Conservation (phyloP, 495 filamentous ascomycete species). For the Xylaria scruposa region DNA sequence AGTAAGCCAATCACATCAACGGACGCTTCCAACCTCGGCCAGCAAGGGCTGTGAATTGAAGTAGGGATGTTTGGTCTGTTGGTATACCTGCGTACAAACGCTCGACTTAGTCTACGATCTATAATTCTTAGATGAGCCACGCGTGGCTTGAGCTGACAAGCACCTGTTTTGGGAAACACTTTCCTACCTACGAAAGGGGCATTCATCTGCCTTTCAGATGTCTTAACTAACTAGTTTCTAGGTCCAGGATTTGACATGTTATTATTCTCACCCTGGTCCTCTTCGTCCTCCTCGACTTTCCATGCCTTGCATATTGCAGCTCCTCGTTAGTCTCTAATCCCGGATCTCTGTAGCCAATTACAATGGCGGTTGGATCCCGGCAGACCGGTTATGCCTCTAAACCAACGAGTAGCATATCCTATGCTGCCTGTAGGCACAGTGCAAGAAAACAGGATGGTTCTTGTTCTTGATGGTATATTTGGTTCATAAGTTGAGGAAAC, state of each 20-base stretch:
- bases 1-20: slow-evolving; percentile 12
- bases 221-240: neutral
- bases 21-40: neutral
- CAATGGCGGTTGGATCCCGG: slow-evolving; percentile 4
- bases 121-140: neutral
- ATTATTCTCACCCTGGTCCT: neutral
- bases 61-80: slow-evolving; percentile 10
- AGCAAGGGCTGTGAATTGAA: neutral
- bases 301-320: slow-evolving; percentile 27
- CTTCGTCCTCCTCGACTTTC: neutral
- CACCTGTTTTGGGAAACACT: neutral
- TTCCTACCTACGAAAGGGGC: neutral
- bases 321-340: slow-evolving; percentile 21
- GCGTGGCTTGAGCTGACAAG: neutral
- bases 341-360: slow-evolving; percentile 16
- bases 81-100: slow-evolving; percentile 8
- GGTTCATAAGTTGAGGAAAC: neutral
- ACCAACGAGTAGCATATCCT: slow-evolving; percentile 1
- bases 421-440: slow-evolving; percentile 20
- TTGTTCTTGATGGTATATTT: neutral
- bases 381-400: slow-evolving; percentile 10
- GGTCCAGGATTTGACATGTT: neutral
- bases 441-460: neutral
- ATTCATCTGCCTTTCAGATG: neutral
- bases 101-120: neutral